phyloP scores from a whole-genome alignment of 768 basidiomycete genomes.

The Collybiopsis confluens region DNA sequence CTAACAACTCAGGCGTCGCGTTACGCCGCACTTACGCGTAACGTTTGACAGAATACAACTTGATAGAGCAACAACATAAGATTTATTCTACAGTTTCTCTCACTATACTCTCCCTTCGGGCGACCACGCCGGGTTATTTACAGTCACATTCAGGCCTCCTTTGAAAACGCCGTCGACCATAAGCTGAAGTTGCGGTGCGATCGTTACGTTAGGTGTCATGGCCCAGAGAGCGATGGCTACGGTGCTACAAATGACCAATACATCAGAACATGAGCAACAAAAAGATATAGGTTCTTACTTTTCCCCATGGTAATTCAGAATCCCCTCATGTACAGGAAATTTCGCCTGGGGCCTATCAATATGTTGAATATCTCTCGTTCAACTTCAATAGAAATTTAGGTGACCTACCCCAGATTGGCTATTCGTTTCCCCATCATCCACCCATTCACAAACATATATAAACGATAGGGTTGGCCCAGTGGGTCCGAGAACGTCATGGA shows the following conservation, averaged over 20 bases:
- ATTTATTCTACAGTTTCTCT: too few relatives aligned
- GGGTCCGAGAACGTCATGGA: conserved; percentile 68
- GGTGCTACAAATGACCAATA: conserved; percentile 30
- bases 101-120: not conserved
- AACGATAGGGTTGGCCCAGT: conserved; percentile 60
- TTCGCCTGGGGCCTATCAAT: conserved; percentile 61
- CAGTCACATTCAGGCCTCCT: conserved; percentile 37
- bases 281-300: conserved; percentile 44
- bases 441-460: conserved; percentile 72
- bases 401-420: conserved; percentile 60
- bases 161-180: conserved; percentile 36
- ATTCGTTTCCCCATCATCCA: conserved; percentile 87
- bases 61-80: too few relatives aligned
- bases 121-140: conserved; percentile 27
- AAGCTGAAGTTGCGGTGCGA: conserved; percentile 34
- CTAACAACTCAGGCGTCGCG: too few relatives aligned
- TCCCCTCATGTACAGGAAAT: conserved; percentile 83
- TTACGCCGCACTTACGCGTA: too few relatives aligned
- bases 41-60: too few relatives aligned
- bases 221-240: conserved; percentile 52
- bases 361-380: not conserved
- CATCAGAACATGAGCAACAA: not conserved
- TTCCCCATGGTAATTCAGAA: conserved; percentile 64
- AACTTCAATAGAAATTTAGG: too few relatives aligned
- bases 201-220: conserved; percentile 26